Percentiles rank a stretch among this genome's conserved stretches.
Conservation (phyloP, 1,284 basidiomycete genomes). For the Fistulinella staudtii region DNA sequence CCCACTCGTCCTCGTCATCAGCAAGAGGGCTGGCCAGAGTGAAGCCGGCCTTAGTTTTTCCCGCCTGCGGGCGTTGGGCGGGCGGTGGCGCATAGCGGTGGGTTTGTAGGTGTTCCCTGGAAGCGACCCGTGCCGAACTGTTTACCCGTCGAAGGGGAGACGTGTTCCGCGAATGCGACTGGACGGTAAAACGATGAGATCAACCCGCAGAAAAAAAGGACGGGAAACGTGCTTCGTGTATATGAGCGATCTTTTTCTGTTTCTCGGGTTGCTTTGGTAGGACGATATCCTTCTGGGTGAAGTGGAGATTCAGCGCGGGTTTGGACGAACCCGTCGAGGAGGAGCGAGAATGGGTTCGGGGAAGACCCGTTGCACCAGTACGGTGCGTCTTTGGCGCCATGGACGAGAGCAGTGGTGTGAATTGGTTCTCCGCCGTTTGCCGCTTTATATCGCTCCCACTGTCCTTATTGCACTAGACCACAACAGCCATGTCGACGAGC, state of each 20-base stretch:
- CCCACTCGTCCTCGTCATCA: conserved; percentile 67
- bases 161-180: conserved; percentile 35
- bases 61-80: conserved; percentile 33
- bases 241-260: conserved; percentile 44
- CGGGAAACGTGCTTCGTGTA: conserved; percentile 41
- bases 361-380: conserved; percentile 37
- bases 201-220: conserved; percentile 13
- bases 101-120: conserved; percentile 44
- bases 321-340: conserved; percentile 54
- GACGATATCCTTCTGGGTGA: conserved; percentile 59
- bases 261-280: conserved; percentile 45
- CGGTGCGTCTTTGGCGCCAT: conserved; percentile 52
- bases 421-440: conserved; percentile 32
- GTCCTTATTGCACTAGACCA: conserved; percentile 17
- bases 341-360: conserved; percentile 59
- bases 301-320: conserved; percentile 54
- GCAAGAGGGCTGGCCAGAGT: conserved; percentile 49
- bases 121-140: conserved; percentile 48
- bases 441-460: conserved; percentile 19
- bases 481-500: conserved; percentile 1
- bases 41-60: conserved; percentile 53
- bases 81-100: conserved; percentile 34
- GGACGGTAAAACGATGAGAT: background rate
- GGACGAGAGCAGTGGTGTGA: conserved; percentile 21
- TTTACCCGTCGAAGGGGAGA: conserved; percentile 43